Percentiles rank a stretch among this genome's conserved stretches.
phyloP scores from a whole-genome alignment of 1,284 basidiomycete genomes.

The Pseudozyma thailandica region DNA sequence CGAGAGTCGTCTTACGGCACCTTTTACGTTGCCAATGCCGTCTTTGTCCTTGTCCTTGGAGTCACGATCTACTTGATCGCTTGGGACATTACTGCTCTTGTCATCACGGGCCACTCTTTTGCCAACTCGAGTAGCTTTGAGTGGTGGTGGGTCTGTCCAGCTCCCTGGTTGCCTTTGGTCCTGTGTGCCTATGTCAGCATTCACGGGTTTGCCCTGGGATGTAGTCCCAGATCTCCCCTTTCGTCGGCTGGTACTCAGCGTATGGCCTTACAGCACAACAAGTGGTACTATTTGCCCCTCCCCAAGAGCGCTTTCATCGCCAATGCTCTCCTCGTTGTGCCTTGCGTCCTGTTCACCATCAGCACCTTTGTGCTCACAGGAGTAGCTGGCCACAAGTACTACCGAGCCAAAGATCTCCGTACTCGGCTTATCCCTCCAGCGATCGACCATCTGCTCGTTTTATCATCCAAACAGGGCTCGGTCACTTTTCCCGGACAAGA shows the following conservation, averaged over 20 bases:
- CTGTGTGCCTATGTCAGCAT: slow-evolving; percentile 18
- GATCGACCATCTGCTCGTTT: too few species aligned
- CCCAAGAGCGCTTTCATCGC: not conserved
- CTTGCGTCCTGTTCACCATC: slow-evolving; percentile 3
- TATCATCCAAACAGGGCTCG: too few species aligned
- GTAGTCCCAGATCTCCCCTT: slow-evolving; percentile 19
- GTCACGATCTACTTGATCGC: slow-evolving; percentile 17
- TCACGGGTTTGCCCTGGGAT: slow-evolving; percentile 20
- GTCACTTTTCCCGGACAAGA: slow-evolving; percentile 1
- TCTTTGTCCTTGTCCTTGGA: slow-evolving; percentile 14
- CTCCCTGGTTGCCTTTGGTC: slow-evolving; percentile 25
- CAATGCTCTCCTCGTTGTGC: slow-evolving; percentile 17
- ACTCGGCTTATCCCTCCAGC: not conserved
- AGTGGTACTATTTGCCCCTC: slow-evolving; percentile 17
- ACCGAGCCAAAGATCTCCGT: slow-evolving; percentile 6
- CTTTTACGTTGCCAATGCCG: slow-evolving; percentile 29
- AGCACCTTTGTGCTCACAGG: slow-evolving; percentile 5
- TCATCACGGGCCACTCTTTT: not conserved
- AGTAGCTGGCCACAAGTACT: slow-evolving; percentile 6
- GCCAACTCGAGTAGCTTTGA: not conserved
- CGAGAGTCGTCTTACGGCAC: slow-evolving; percentile 14
- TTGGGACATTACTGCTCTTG: slow-evolving; percentile 7
- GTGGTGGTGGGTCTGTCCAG: slow-evolving; percentile 37
- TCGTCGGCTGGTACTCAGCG: not conserved
- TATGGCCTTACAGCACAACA: not conserved